phyloP scores from a whole-genome alignment of 805 yeast genomes.

The Saturnispora ahearnii region DNA sequence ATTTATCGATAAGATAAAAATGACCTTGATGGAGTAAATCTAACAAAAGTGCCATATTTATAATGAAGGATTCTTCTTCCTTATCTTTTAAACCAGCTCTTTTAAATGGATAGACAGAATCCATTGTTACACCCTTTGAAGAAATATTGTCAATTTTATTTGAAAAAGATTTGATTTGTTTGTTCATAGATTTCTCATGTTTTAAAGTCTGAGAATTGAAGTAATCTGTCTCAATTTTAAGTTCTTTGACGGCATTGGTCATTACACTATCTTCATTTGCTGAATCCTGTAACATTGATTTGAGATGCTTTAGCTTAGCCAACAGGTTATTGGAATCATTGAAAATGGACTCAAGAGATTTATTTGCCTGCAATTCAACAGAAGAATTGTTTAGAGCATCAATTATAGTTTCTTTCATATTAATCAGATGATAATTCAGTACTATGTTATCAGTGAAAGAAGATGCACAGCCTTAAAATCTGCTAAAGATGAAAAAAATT shows the following conservation, averaged over 20 bases:
- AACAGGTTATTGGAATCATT: background rate
- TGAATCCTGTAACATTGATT: background rate
- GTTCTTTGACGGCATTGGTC: background rate
- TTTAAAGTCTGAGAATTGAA: constrained; percentile 7
- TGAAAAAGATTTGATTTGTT: constrained; percentile 18
- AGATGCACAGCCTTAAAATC: background rate
- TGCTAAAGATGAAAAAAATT: background rate
- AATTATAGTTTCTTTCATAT: background rate
- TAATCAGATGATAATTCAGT: background rate
- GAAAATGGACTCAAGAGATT: background rate
- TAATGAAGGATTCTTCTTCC: background rate
- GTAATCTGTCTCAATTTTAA: background rate
- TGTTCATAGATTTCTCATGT: constrained; percentile 10
- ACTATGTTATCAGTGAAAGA: background rate
- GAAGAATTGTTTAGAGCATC: background rate
- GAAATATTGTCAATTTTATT: background rate
- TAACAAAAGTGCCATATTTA: constrained; percentile 19
- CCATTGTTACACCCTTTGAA: constrained; percentile 3
- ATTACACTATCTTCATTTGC: background rate
- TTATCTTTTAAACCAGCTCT: background rate
- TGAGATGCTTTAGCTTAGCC: background rate
- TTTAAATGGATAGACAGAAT: background rate
- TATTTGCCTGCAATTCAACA: background rate
- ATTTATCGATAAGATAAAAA: constrained; percentile 16
- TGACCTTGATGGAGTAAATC: constrained; percentile 27